Percentiles rank a stretch among this genome's conserved stretches.
Conservation (phyloP, 306 rosid genomes). For the Cucumis cinereus region DNA sequence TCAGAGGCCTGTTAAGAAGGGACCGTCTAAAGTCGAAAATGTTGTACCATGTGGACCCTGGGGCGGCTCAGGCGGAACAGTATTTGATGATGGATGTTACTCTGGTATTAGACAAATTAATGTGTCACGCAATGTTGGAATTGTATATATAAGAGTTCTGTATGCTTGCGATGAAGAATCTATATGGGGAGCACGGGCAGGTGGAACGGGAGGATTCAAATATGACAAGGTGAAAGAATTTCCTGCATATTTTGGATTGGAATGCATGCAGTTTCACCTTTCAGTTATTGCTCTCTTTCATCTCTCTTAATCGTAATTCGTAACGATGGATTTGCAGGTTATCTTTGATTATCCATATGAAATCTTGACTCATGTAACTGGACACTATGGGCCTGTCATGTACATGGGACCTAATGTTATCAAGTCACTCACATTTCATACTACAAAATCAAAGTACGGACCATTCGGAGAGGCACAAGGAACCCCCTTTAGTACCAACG, state of each 20-base stretch:
- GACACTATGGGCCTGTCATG: conserved; percentile 57
- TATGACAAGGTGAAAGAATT: conserved; percentile 50
- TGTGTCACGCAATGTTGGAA: conserved; percentile 58
- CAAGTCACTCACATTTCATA: conserved; percentile 70
- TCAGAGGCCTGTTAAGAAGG: conserved; percentile 20
- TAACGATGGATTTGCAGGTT: conserved; percentile 32
- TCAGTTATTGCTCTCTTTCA: background rate
- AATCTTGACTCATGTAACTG: conserved; percentile 72
- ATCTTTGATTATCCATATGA: conserved; percentile 63
- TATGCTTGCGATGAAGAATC: conserved; percentile 58
- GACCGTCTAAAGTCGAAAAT: conserved; percentile 37
- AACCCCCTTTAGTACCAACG: conserved; percentile 42
- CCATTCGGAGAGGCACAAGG: conserved; percentile 86
- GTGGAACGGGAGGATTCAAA: conserved; percentile 79
- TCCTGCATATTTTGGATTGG: background rate
- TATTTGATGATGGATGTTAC: conserved; percentile 63
- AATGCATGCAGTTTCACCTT: background rate
- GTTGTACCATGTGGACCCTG: conserved; percentile 65
- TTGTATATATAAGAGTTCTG: conserved; percentile 53
- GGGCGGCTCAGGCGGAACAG: conserved; percentile 64
- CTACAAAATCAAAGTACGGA: conserved; percentile 47
- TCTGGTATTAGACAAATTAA: conserved; percentile 60
- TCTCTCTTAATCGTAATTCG: background rate
- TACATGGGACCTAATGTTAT: conserved; percentile 64
- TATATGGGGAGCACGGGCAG: conserved; percentile 58